Conservation (phyloP, 495 filamentous ascomycete genomes). For the Darksidea phi region DNA sequence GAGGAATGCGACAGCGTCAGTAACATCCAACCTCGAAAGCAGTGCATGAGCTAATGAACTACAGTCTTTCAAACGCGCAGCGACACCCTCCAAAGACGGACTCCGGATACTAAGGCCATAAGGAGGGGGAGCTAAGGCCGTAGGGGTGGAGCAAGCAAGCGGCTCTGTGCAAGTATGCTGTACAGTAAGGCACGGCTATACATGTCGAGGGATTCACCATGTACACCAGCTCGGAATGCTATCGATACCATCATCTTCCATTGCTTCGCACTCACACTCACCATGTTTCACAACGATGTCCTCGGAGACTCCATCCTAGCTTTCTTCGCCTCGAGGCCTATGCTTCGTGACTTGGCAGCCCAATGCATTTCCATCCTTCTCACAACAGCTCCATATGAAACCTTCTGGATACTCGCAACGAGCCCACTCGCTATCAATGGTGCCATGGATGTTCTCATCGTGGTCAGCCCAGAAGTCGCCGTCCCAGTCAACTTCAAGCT, state of each 20-base stretch:
- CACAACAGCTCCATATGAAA: background rate
- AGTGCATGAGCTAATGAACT: background rate
- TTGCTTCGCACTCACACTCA: too few relatives aligned
- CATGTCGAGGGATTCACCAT: slow-evolving; percentile 14
- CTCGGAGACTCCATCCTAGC: too few relatives aligned
- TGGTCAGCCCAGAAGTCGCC: too few relatives aligned
- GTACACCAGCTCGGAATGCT: slow-evolving; percentile 12
- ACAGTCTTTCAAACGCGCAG: slow-evolving; percentile 38
- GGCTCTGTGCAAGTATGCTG: slow-evolving; percentile 17
- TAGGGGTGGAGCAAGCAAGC: background rate
- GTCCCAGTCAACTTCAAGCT: too few relatives aligned
- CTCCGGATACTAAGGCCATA: slow-evolving; percentile 36
- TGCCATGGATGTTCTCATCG: too few relatives aligned
- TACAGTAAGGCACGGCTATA: slow-evolving; percentile 29
- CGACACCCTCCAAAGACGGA: slow-evolving; percentile 35
- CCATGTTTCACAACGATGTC: too few relatives aligned
- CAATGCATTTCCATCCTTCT: too few relatives aligned
- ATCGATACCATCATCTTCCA: too few relatives aligned
- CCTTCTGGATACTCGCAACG: background rate
- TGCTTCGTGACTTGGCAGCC: too few relatives aligned
- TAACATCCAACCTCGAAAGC: background rate
- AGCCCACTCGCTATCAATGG: too few relatives aligned
- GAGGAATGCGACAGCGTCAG: slow-evolving; percentile 74
- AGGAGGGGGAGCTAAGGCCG: background rate
- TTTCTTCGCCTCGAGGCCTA: too few relatives aligned